Evolutionary conservation across 805 yeast species (phyloP), one percentile per base, ranked within the genome.

Genomic region (Teunomyces funiuensis): DNA sequence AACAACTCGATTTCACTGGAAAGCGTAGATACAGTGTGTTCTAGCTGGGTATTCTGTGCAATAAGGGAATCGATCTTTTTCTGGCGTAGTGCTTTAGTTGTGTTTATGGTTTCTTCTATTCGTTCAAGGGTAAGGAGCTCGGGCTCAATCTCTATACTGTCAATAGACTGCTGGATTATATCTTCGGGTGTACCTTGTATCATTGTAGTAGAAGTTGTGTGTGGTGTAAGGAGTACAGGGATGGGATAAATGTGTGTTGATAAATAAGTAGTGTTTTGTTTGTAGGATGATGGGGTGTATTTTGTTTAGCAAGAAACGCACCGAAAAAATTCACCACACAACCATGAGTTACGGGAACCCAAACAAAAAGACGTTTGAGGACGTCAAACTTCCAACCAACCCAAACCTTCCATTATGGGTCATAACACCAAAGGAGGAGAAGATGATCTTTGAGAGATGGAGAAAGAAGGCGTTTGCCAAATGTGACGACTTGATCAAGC

Each of bases 401-500:
- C 74, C 74, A 25, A 64, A 61, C 47, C 64, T 85, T 19, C 95
- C 95, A 1, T 67, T 77, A 9, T 86, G 95, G 95, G 76, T 84
- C 47, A 66, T 86, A 16, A 77, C 87, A 0, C 91, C 93, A 10
- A 75, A 73, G 47, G 93, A 86, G 57, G 95, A 86, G 56, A 81
- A 80, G 61, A 76, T 80, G 44, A 81, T 84, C 26, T 79, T 85
- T 53, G 80, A 76, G 50, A 76, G 85, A 52, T 80, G 90, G 82
- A 79, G 85, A 58, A 74, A 68, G 43, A 71, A 71, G 53, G 78
- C 91, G 0, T 85, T 85, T 68, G 73, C 76, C 33, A 60, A 65
- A 42, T 86, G 95, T 58, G 87, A 81, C 52, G 83, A 75, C 14
- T 64, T 71, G 36, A 96, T 90, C 25, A 83, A 77, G 65, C 79